Conservation (phyloP, 1,139 yeast genomes). For the Candida pseudocylindracea region DNA sequence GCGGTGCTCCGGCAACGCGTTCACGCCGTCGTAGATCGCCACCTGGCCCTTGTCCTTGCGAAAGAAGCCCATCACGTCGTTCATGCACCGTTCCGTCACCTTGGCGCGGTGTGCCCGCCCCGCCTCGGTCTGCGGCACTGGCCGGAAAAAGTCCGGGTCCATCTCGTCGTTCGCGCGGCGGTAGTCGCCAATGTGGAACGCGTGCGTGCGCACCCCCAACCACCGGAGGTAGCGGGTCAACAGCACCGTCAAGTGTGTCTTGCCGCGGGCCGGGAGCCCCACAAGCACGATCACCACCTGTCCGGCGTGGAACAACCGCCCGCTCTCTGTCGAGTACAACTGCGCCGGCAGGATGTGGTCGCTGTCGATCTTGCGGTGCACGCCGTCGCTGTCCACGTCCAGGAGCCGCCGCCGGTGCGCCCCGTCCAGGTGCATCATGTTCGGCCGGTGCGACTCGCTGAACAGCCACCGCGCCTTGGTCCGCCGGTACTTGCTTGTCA, state of each 20-base stretch:
- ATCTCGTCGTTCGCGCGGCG: conserved; percentile 40
- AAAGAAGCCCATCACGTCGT: conserved; percentile 53
- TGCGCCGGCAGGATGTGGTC: conserved; percentile 59
- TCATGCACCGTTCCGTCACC: conserved; percentile 41
- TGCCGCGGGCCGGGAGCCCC: conserved; percentile 93
- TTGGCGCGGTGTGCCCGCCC: conserved; percentile 33
- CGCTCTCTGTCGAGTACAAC: conserved; percentile 74
- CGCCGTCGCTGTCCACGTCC: conserved; percentile 27
- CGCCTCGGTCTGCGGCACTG: conserved; percentile 29
- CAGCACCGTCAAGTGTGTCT: conserved; percentile 81
- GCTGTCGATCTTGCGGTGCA: conserved; percentile 28
- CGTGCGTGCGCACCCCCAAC: conserved; percentile 84
- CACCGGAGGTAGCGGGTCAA: conserved; percentile 81
- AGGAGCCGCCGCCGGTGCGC: conserved; percentile 13
- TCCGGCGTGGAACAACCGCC: conserved; percentile 87
- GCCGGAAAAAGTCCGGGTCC: conserved; percentile 52
- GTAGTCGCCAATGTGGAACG: conserved; percentile 85
- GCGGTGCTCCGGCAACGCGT: conserved; percentile 56
- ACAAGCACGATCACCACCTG: conserved; percentile 74
- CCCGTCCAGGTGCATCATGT: conserved; percentile 11
- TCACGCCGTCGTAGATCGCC: conserved; percentile 90
- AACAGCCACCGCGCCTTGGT: conserved; percentile 23
- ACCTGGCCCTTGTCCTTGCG: conserved; percentile 68
- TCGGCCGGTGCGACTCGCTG: conserved; percentile 15
- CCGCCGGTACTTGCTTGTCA: conserved; percentile 5